phyloP scores from a whole-genome alignment of 2,329 filamentous ascomycete species.

The Cyclaneusma minus region DNA sequence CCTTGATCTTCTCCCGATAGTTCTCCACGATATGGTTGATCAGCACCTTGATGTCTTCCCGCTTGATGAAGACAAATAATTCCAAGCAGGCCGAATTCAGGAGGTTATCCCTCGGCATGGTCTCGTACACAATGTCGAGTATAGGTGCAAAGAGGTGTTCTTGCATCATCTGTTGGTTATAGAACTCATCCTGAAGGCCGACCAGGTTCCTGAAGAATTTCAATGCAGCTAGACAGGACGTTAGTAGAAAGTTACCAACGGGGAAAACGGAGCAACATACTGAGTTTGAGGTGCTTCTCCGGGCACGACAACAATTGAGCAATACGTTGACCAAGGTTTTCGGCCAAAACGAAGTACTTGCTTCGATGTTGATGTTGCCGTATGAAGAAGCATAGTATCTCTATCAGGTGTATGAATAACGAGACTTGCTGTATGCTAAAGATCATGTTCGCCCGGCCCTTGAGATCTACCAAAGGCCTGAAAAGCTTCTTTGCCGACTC shows the following conservation, averaged over 20 bases:
- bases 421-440: constrained; percentile 74
- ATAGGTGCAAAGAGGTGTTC: constrained; percentile 73
- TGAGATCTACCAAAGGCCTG: constrained; percentile 68
- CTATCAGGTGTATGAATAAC: constrained; percentile 81
- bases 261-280: constrained; percentile 31
- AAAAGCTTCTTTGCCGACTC: constrained; percentile 75
- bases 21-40: constrained; percentile 74
- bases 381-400: constrained; percentile 88
- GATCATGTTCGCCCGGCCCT: constrained; percentile 50
- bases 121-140: constrained; percentile 67
- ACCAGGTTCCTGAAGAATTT: constrained; percentile 88
- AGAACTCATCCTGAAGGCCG: constrained; percentile 78
- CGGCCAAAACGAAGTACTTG: constrained; percentile 72
- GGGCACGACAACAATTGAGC: constrained; percentile 67
- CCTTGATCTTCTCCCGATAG: constrained; percentile 61
- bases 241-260: constrained; percentile 9
- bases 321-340: constrained; percentile 65
- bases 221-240: constrained; percentile 51
- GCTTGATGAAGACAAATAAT: constrained; percentile 80
- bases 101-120: constrained; percentile 83
- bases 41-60: constrained; percentile 65
- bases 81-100: constrained; percentile 89
- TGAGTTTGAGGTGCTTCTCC: constrained; percentile 85
- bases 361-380: constrained; percentile 75
- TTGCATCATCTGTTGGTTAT: constrained; percentile 69